Evolutionary conservation across 257 asterid genomes (phyloP), one percentile per base, ranked within the genome.

Genomic region (Rehmannia glutinosa): DNA sequence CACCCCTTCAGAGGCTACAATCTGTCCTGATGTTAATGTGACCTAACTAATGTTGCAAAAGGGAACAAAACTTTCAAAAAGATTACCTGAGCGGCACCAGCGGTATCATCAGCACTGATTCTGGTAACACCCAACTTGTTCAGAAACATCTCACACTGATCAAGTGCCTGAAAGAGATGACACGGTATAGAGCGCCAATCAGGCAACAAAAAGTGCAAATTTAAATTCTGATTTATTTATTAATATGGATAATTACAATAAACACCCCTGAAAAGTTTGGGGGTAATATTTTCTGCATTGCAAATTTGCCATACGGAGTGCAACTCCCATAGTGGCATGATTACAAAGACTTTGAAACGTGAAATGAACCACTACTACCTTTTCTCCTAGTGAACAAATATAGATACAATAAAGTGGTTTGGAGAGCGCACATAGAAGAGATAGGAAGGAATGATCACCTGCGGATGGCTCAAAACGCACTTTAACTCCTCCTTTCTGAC

Each of bases 11-110:
- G 85, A 61, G 17, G 92, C 96, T 72, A 88, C 86, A 36, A 80
- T 78, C 99, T 91, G 87, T 76, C 71, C 62, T 25, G 65, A 73
- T 64, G 80, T 80, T 74, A 77, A 71, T 32, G 60, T 50, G 51
- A 54, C 62, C 11, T 23, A 36, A 57, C 42, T 16, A 69, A 13
- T 54, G 32, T 19, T 21, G 27, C 23, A 59, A 52, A 54, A 51
- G 54, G 49, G n/a, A 20, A 68, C 6, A 47, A 68, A 65, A 46
- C 21, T 32, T 43, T 7, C n/a, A 30, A 52, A 20, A 60, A 20
- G 15, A 5, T 63, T 83, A 93, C 98, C 98, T 82, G 92, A 65
- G 99, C 97, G 9, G 99, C 90, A 30, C 90, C 85, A 45, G 97
- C 97, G 65, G 95, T 85, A 79, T 94, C 97, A 38, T 59, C 84